Evolutionary conservation across 805 yeast species (phyloP), one percentile per base, ranked within the genome.

Genomic region (Candida pseudoglaebosa): DNA sequence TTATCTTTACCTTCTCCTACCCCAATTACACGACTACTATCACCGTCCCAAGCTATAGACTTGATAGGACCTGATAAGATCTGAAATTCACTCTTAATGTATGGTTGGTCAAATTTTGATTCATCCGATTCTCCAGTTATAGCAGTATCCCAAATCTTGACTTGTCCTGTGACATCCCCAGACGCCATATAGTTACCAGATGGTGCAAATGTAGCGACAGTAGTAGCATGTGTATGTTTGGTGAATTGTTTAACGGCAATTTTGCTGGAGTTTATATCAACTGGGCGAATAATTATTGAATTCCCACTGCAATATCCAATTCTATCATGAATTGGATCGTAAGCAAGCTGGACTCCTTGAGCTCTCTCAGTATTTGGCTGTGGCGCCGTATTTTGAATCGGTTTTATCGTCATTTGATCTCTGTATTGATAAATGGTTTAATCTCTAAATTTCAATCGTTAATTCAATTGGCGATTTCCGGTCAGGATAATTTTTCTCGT

Each of bases 1-100:
- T 84, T 75, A 50, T 89, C 96, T 48, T 83, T 83, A 36, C 98
- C 99, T 49, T 85, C 83, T 39, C 99, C 99, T 8, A 90, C 98
- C 1, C 96, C 96, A 54, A 93, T 86, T 37, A 93, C 67, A 49
- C 99, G 75, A 43, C 80, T 70, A 34, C 81, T 78, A 54, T 91
- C 99, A 19, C 82, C 82, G 59, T 93, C 98, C 98, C 98, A 91
- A 1, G 87, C 82, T 44, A 91, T 67, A 44, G 86, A 90, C 48
- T 76, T 83, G 53, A 93, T 80, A 5, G 85, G 76, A 4, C 96
- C 96, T 28, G 83, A 75, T 39, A 91, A 73, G 19, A 89, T 78
- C 45, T 77, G 84, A 56, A 79, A 85, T 50, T 89, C 95, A 41
- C 89, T 82, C 62, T 91, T 91, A 34, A 86, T 62, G 16, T 70